Conservation (phyloP, 2,329 filamentous ascomycete genomes). For the Botryotinia calthae region DNA sequence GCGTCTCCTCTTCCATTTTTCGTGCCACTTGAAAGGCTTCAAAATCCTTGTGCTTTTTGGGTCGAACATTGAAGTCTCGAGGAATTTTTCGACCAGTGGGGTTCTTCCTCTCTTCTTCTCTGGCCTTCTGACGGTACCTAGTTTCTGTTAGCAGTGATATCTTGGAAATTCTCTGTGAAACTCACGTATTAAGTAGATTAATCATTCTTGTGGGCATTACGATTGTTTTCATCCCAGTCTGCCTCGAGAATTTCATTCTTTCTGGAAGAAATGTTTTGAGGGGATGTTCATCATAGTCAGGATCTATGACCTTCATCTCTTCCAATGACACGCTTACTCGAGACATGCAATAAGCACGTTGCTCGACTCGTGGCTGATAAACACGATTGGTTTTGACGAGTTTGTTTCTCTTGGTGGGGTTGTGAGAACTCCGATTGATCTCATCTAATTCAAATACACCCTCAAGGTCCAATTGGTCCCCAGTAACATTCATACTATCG, state of each 20-base stretch:
- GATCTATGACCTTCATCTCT: neutral
- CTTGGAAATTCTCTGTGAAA: neutral
- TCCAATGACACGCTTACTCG: neutral
- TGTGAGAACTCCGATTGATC: neutral
- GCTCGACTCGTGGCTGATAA: neutral
- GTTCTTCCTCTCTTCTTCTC: neutral
- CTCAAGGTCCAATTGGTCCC: rapidly evolving
- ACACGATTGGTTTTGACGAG: neutral
- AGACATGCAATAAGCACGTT: neutral
- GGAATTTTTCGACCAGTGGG: neutral
- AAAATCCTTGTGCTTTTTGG: neutral
- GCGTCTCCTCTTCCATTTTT: neutral
- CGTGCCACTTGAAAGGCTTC: neutral
- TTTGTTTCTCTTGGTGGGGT: neutral
- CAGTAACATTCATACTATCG: neutral
- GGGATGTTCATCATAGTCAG: neutral
- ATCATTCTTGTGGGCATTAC: neutral
- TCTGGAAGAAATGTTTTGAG: neutral
- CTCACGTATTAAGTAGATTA: neutral
- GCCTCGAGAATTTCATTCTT: neutral
- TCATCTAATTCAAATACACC: neutral
- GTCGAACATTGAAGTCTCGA: neutral
- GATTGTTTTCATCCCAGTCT: neutral
- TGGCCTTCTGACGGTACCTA: neutral
- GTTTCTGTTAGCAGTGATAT: neutral